Percentiles rank a stretch among this genome's conserved stretches.
phyloP scores from a whole-genome alignment of 1,139 yeast species.

The Kluyveromyces sp. region DNA sequence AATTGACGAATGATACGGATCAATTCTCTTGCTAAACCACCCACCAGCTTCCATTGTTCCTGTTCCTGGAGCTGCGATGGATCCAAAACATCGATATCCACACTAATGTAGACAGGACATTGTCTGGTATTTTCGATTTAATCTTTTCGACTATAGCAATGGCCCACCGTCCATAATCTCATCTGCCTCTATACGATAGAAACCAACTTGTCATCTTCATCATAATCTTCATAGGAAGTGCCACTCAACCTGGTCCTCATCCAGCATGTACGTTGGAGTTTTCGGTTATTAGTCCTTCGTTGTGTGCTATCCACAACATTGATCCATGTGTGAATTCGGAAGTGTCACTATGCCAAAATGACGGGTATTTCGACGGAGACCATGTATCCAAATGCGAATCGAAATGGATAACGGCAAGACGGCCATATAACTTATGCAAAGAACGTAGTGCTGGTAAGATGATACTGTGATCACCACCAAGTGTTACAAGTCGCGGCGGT shows the following conservation, averaged over 20 bases:
- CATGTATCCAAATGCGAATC: constrained; percentile 79
- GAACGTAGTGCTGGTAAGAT: constrained; percentile 65
- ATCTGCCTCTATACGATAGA: constrained; percentile 57
- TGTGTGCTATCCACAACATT: constrained; percentile 69
- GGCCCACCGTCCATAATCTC: constrained; percentile 59
- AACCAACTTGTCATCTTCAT: constrained; percentile 60
- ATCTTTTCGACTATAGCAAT: constrained; percentile 46
- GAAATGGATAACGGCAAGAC: constrained; percentile 61
- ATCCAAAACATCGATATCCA: constrained; percentile 75
- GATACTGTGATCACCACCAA: constrained; percentile 77
- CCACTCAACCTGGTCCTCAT: constrained; percentile 59
- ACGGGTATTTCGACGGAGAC: constrained; percentile 61
- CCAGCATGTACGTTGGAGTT: constrained; percentile 63
- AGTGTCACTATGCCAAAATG: constrained; percentile 62
- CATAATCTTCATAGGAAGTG: constrained; percentile 45
- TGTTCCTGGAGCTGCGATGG: constrained; percentile 80
- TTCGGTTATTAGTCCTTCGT: constrained; percentile 54
- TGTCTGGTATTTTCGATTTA: constrained; percentile 42
- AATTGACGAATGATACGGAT: constrained; percentile 52
- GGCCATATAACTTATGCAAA: constrained; percentile 50
- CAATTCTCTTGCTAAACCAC: constrained; percentile 69
- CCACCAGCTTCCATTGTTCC: constrained; percentile 85
- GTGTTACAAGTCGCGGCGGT: constrained; percentile 53
- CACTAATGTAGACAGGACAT: constrained; percentile 59
- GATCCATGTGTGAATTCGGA: constrained; percentile 69